Evolutionary conservation across 73 alveolate genomes (phyloP), one percentile per base, ranked within the genome.

Genomic region (Paramecium tetraurelia): DNA sequence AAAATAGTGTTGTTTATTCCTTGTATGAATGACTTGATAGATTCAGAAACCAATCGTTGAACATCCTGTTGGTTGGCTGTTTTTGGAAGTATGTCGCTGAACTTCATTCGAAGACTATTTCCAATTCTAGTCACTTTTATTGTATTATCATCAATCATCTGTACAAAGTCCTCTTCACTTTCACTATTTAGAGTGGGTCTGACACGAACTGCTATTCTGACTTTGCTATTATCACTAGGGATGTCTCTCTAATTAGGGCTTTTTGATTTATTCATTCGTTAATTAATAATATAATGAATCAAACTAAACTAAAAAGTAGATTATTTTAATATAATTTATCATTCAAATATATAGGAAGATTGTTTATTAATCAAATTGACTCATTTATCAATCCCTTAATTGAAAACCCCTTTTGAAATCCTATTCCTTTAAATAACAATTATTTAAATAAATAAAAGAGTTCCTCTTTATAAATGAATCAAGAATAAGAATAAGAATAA

Each of bases 1-100:
- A 89, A 89, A 10, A 89, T 89, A n/a, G 94, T 89, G 68, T 89
- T 89, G 14, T 89, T 89, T 4, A 70, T 89, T 89, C 94, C 94
- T 59, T 70, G 16, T 14, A 89, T 31, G 33, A 89, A 89, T 20
- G 94, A 89, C 35, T 46, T 70, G 18, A 89, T 71, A 24, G 92
- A 71, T 71, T 89, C 94, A 14, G 86, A 69, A 27, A 83, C 87
- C 16, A 89, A 63, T 20, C 57, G 33, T 46, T 70, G 53, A 31
- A 89, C 94, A 71, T 89, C 94, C 2, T 68, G 24, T 71, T 89
- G 18, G 71, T 89, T 89, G 1, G 89, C 86, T 41, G 58, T 33
- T 71, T 77, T 70, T 24, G 80, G 80, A 27, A 89, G 46, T 29
- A 89, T 89, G 40, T 72, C 87, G 46, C 76, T 71, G 24, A 89